Conservation (phyloP, 2,329 filamentous ascomycete species). For the Fusarium lyarnte region DNA sequence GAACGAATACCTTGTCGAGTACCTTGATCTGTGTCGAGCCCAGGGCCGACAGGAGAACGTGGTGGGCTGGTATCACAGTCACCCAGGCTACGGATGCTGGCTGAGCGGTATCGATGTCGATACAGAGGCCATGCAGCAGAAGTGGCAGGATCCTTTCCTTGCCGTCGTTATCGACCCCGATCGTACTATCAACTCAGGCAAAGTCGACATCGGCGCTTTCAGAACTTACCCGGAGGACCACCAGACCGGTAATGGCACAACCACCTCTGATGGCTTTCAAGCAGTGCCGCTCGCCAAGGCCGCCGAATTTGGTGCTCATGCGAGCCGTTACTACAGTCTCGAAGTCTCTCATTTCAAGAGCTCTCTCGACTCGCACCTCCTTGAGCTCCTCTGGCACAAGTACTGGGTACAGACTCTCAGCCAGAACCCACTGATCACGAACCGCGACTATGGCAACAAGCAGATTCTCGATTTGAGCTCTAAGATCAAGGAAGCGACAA, state of each 20-base stretch:
- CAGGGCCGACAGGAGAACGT: slow-evolving; percentile 86
- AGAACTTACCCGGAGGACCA: slow-evolving; percentile 85
- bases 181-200: slow-evolving; percentile 91
- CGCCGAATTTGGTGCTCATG: slow-evolving; percentile 94
- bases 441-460: slow-evolving; percentile 91
- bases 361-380: slow-evolving; percentile 83
- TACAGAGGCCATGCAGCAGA: slow-evolving; percentile 87
- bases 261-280: slow-evolving; percentile 67
- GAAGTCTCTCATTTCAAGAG: slow-evolving; percentile 96
- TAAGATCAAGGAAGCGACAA: slow-evolving; percentile 77
- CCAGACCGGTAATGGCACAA: slow-evolving; percentile 55
- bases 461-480: slow-evolving; percentile 89
- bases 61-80: slow-evolving; percentile 97
- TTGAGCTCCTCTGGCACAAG: slow-evolving; percentile 96
- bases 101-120: slow-evolving; percentile 93
- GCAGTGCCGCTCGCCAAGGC: slow-evolving; percentile 92
- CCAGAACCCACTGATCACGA: slow-evolving; percentile 88
- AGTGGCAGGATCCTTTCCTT: slow-evolving; percentile 88
- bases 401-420: slow-evolving; percentile 98
- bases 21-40: slow-evolving; percentile 79
- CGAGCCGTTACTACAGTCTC: slow-evolving; percentile 88
- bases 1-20: slow-evolving; percentile 96
- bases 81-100: slow-evolving; percentile 99
- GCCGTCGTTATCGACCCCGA: slow-evolving; percentile 97
- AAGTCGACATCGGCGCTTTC: slow-evolving; percentile 97